phyloP scores from a whole-genome alignment of 2,329 filamentous ascomycete species.

The Harringtonia aguacate region DNA sequence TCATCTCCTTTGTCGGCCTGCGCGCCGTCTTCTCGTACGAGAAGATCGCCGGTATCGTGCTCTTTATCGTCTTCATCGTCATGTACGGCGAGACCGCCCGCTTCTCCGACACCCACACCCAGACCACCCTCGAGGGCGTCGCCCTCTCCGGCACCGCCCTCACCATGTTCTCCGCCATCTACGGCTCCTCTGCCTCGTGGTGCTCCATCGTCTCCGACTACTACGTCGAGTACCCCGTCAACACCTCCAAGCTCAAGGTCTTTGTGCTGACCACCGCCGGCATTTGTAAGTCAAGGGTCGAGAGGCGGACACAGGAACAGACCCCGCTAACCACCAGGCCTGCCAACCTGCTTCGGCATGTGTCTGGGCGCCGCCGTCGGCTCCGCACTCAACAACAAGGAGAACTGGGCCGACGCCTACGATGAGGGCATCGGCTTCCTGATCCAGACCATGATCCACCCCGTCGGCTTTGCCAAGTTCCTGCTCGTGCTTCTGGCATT shows the following conservation, averaged over 20 bases:
- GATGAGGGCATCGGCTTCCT: constrained; percentile 45
- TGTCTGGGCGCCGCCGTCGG: constrained; percentile 52
- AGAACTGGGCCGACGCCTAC: constrained; percentile 44
- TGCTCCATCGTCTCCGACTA: constrained; percentile 33
- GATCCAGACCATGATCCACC: constrained; percentile 46
- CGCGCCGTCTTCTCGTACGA: constrained; percentile 37
- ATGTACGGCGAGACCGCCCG: constrained; percentile 33
- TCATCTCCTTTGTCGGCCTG: constrained; percentile 42
- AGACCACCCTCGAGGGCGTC: constrained; percentile 22
- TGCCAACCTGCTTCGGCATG: constrained; percentile 45
- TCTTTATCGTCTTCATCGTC: constrained; percentile 37
- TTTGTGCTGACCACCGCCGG: constrained; percentile 37
- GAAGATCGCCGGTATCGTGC: constrained; percentile 35
- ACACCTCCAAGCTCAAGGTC: constrained; percentile 32
- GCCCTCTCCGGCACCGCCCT: constrained; percentile 28
- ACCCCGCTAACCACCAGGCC: constrained; percentile 11
- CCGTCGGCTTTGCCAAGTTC: constrained; percentile 52
- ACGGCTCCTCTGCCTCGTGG: constrained; percentile 39
- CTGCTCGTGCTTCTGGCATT: constrained; percentile 48
- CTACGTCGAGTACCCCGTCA: constrained; percentile 35
- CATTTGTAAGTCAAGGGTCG: constrained; percentile 25
- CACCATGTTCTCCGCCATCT: constrained; percentile 32
- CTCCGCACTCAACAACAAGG: constrained; percentile 43
- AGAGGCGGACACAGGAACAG: background rate
- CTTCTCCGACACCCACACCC: constrained; percentile 27